Percentiles rank a stretch among this genome's conserved stretches.
Evolutionary conservation across 2,329 filamentous ascomycete species (phyloP).

Genomic region (Cryphonectria naterciae): DNA sequence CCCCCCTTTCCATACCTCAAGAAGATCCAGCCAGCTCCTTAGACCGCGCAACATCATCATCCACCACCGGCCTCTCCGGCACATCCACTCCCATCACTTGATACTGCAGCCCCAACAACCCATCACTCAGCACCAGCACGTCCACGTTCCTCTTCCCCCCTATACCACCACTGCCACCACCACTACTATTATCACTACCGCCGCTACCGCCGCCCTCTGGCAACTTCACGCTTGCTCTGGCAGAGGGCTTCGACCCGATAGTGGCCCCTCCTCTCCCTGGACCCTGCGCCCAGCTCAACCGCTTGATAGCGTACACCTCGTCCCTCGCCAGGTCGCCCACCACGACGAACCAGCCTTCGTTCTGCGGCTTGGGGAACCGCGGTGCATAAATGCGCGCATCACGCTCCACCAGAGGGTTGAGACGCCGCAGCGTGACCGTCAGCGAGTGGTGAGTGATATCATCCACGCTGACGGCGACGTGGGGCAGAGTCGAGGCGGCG

Average conservation of each 20-base stretch:
- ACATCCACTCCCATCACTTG: constrained; percentile 53
- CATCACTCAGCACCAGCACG: constrained; percentile 81
- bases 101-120: constrained; percentile 76
- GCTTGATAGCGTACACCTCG: constrained; percentile 84
- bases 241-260: constrained; percentile 52
- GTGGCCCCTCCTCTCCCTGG: constrained; percentile 35
- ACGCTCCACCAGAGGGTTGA: constrained; percentile 66
- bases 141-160: constrained; percentile 65
- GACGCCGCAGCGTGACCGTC: constrained; percentile 65
- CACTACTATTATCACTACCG: constrained; percentile 13
- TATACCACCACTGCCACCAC: neutral
- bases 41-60: constrained; percentile 50
- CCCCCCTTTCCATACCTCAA: neutral
- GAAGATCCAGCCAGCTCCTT: constrained; percentile 40
- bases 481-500: constrained; percentile 68
- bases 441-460: constrained; percentile 66
- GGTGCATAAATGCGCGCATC: constrained; percentile 84
- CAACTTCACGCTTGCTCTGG: constrained; percentile 63
- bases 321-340: constrained; percentile 69
- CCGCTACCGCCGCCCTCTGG: constrained; percentile 47
- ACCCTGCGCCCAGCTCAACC: constrained; percentile 70
- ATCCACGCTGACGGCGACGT: constrained; percentile 65
- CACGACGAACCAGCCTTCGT: constrained; percentile 88
- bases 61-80: constrained; percentile 53
- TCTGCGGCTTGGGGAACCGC: constrained; percentile 90